These are phyloP conservation scores for Umbellularia californica DNA, from an alignment of 164 flowering plant species.

Conservation along the genomic window DNA sequence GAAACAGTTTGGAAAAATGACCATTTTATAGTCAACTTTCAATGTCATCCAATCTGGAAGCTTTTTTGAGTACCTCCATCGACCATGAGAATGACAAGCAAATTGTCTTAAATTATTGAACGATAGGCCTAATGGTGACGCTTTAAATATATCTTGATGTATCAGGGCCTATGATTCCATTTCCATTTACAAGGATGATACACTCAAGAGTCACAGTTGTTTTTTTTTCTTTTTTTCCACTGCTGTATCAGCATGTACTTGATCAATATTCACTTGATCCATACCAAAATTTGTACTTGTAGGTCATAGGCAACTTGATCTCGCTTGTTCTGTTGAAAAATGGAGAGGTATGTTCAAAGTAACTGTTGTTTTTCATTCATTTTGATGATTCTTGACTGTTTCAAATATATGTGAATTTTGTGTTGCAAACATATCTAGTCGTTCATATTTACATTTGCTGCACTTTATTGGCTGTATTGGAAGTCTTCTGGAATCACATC, in stretches of 20 bases:
- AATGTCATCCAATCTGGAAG: not conserved
- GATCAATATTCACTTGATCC: not conserved
- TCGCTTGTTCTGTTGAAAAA: constrained; percentile 59
- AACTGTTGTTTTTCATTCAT: too few relatives aligned
- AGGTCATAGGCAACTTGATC: constrained; percentile 82
- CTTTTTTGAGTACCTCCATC: not conserved
- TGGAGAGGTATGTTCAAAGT: constrained; percentile 42
- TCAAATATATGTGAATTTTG: too few relatives aligned
- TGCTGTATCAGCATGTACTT: too few relatives aligned
- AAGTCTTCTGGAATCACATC: too few relatives aligned
- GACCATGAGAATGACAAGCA: not conserved
- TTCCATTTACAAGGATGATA: not conserved
- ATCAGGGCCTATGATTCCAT: not conserved
- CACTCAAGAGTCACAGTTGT: not conserved
- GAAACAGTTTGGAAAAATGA: not conserved
- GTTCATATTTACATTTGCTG: too few relatives aligned
- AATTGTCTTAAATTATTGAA: too few relatives aligned
- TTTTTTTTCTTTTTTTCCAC: too few relatives aligned
- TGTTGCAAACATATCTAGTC: too few relatives aligned
- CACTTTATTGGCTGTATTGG: too few relatives aligned
- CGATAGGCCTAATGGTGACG: too few relatives aligned
- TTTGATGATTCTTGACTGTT: too few relatives aligned
- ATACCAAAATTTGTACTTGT: constrained; percentile 22
- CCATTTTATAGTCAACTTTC: not conserved
- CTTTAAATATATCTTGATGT: not conserved